Percentiles rank a stretch among this genome's conserved stretches.
Evolutionary conservation across 2,329 filamentous ascomycete genomes (phyloP).

Genomic region (Berkeleyomyces basicola): DNA sequence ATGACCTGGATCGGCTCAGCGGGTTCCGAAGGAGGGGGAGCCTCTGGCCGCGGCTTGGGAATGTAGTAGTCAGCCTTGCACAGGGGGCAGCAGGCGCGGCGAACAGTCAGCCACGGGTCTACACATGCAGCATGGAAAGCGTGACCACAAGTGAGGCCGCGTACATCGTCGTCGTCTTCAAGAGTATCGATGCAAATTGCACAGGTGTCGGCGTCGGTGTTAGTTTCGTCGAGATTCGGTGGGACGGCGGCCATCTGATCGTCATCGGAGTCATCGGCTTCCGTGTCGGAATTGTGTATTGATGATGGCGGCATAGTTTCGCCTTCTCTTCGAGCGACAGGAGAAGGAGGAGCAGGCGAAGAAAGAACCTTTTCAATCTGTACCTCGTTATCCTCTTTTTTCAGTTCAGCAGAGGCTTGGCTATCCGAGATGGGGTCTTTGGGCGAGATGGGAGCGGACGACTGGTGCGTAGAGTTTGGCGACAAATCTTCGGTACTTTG

Average conservation of each 20-base stretch:
- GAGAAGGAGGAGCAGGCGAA: slow-evolving; percentile 2
- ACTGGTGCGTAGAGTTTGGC: neutral
- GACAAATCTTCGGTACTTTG: neutral
- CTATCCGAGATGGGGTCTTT: neutral
- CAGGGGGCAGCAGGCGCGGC: slow-evolving; percentile 86
- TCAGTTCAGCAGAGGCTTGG: neutral
- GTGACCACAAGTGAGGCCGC: slow-evolving; percentile 89
- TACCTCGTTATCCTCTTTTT: slow-evolving; percentile 16
- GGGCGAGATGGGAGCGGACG: neutral
- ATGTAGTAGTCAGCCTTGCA: slow-evolving; percentile 98
- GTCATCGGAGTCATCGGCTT: slow-evolving; percentile 53
- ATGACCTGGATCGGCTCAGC: slow-evolving; percentile 21
- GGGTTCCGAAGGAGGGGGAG: slow-evolving; percentile 21
- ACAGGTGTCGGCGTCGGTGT: slow-evolving; percentile 73
- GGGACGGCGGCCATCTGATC: slow-evolving; percentile 64
- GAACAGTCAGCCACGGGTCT: slow-evolving; percentile 89
- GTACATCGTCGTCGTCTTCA: slow-evolving; percentile 89
- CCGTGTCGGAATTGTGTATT: slow-evolving; percentile 20
- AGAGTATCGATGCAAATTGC: slow-evolving; percentile 91
- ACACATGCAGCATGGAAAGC: slow-evolving; percentile 93
- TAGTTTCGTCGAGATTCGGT: slow-evolving; percentile 52
- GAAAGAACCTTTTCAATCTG: slow-evolving; percentile 9
- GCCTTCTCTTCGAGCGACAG: slow-evolving; percentile 4
- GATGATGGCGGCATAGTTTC: neutral
- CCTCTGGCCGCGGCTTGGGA: slow-evolving; percentile 61